Evolutionary conservation across 805 yeast genomes (phyloP), one percentile per base, ranked within the genome.

Genomic region (Yarrowia keelungensis): DNA sequence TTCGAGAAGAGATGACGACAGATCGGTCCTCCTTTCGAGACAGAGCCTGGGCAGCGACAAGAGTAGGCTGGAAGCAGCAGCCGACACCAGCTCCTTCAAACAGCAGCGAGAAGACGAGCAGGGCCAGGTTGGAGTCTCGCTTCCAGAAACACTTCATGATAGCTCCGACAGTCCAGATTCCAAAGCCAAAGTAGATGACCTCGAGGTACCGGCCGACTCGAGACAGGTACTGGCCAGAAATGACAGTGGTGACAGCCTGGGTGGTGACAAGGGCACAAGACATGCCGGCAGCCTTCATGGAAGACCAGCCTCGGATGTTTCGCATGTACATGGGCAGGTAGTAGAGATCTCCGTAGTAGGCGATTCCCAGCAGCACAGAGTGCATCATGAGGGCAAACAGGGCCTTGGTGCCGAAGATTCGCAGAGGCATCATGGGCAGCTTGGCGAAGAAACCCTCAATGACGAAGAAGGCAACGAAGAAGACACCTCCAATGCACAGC

Each of bases 1-100:
- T 86, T 74, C 90, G 79, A 1, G 87, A 79, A 2, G 87, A 81
- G 10, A 86, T 85, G 14, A 85, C 85, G 12, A 86, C 86, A 0
- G 89, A 87, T 56, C 90, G 75, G 70, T 87, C 89, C 3, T 82
- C 78, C 64, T 82, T 80, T 46, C 71, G 76, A 15, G 86, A 78
- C 70, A 85, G 86, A 0, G 87, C 86, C 73, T 82, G 88, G 45
- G 81, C 81, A 0, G 88, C 88, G 11, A 86, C 83, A 77, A 85
- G 79, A 0, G 85, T 81, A 5, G 87, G 87, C 73, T 85, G 88
- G 79, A 85, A 84, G 22, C 83, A 81, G 64, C 79, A 78, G 1
- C 87, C 89, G 9, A 80, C 78, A 0, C 87, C 86, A 19, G 75
- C 54, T 32, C 86, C 84, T 66, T 77, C 74, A 69, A 83, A 49